Percentiles rank a stretch among this genome's conserved stretches.
phyloP scores from a whole-genome alignment of 208 protist species.

The Plasmodiophora brassicae region DNA sequence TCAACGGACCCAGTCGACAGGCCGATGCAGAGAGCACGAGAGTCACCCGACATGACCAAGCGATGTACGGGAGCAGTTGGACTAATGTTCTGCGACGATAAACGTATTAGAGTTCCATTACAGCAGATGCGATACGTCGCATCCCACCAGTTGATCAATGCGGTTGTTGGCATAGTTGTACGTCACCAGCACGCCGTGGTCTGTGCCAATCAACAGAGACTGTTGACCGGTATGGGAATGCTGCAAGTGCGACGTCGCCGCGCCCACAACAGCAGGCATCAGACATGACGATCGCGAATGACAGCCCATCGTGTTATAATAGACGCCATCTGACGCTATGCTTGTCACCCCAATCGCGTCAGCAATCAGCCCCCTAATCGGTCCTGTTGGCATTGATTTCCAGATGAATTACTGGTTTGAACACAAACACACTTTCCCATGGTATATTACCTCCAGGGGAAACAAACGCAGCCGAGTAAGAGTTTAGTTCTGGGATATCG shows the following conservation, averaged over 20 bases:
- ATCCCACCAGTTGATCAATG: background rate
- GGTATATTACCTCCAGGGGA: background rate
- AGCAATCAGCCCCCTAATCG: background rate
- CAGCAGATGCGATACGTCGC: background rate
- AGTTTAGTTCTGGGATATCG: background rate
- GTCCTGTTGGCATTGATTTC: background rate
- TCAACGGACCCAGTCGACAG: background rate
- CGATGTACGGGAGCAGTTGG: background rate
- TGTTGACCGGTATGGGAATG: too few relatives aligned
- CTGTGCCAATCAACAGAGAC: too few relatives aligned
- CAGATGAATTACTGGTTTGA: background rate
- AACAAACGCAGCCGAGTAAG: background rate
- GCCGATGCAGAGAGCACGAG: background rate
- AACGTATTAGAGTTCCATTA: background rate
- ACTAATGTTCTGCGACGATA: background rate
- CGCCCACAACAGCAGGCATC: too few relatives aligned
- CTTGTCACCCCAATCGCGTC: background rate
- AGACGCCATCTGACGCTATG: background rate
- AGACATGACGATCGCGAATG: background rate
- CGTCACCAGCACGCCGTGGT: too few relatives aligned
- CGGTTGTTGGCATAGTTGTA: background rate
- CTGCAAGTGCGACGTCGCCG: too few relatives aligned
- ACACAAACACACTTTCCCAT: background rate
- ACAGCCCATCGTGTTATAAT: background rate
- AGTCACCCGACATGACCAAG: background rate